These are phyloP conservation scores for Lepidopterella palustris DNA, from an alignment of 495 filamentous ascomycete genomes.

Conservation along the genomic window DNA sequence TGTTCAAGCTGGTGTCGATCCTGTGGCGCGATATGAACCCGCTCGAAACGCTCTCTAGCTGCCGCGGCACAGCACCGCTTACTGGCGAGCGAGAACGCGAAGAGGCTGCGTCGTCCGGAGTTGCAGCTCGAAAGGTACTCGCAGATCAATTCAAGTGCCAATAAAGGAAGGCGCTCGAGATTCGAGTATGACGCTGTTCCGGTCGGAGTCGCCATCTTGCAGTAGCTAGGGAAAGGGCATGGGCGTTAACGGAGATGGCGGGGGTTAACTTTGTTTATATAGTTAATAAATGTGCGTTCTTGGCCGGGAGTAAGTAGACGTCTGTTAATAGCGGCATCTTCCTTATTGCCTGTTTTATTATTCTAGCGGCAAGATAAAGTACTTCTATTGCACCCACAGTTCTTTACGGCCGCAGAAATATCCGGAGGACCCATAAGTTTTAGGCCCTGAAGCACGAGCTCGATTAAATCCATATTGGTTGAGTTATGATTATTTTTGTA, in stretches of 20 bases:
- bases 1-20: background rate
- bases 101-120: conserved; percentile 3
- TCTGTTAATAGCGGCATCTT: background rate
- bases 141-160: conserved; percentile 3
- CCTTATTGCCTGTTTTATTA: background rate
- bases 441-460: background rate
- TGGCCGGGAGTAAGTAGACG: background rate
- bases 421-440: background rate
- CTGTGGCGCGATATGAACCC: background rate
- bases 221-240: too few species aligned
- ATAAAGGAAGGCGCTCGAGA: conserved; percentile 4
- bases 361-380: background rate
- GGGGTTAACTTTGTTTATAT: background rate
- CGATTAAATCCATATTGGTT: background rate
- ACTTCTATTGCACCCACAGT: background rate
- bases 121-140: background rate
- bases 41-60: conserved; percentile 5
- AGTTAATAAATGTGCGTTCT: background rate
- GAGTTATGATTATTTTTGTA: background rate
- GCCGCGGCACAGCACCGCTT: conserved; percentile 3
- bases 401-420: background rate
- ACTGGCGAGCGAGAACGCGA: conserved; percentile 3
- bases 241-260: background rate
- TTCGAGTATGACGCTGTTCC: background rate
- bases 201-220: background rate